Evolutionary conservation across 495 filamentous ascomycete genomes (phyloP).

Genomic region (Trypethelium eluteriae): DNA sequence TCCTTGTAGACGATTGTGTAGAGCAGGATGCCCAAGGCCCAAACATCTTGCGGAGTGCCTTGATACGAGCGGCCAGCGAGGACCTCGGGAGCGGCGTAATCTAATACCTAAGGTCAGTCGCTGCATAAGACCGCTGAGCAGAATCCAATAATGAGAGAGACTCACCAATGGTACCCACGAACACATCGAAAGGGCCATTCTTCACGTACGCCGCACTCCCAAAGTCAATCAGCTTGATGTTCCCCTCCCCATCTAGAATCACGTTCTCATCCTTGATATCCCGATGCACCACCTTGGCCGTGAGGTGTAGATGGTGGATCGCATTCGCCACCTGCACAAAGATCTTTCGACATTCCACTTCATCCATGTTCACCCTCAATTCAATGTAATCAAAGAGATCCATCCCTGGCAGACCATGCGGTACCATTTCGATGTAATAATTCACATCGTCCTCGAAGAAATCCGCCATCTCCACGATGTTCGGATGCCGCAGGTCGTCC

Average conservation of each 20-base stretch:
- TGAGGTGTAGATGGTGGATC: constrained; percentile 84
- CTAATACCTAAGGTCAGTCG: constrained; percentile 40
- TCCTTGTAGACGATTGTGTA: constrained; percentile 99
- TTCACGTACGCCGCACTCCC: constrained; percentile 97
- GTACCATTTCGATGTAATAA: constrained; percentile 98
- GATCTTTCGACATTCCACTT: constrained; percentile 85
- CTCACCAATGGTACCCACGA: constrained; percentile 96
- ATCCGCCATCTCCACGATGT: constrained; percentile 97
- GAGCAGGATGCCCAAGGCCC: constrained; percentile 94
- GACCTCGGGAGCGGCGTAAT: constrained; percentile 96
- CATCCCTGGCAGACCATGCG: constrained; percentile 95
- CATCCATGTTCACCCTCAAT: constrained; percentile 91
- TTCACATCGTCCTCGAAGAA: constrained; percentile 98
- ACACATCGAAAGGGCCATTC: constrained; percentile 96
- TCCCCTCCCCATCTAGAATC: constrained; percentile 86
- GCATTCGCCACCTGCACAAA: constrained; percentile 88
- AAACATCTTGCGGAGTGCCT: constrained; percentile 95
- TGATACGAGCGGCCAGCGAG: constrained; percentile 88
- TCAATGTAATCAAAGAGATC: constrained; percentile 99
- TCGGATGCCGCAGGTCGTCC: constrained; percentile 80
- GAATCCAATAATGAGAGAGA: constrained; percentile 19
- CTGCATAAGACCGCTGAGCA: constrained; percentile 8
- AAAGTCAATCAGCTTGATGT: constrained; percentile 96
- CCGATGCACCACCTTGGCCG: constrained; percentile 85
- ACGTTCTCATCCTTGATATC: constrained; percentile 99